phyloP scores from a whole-genome alignment of 2,329 filamentous ascomycete species.

The Venturia nashicola region DNA sequence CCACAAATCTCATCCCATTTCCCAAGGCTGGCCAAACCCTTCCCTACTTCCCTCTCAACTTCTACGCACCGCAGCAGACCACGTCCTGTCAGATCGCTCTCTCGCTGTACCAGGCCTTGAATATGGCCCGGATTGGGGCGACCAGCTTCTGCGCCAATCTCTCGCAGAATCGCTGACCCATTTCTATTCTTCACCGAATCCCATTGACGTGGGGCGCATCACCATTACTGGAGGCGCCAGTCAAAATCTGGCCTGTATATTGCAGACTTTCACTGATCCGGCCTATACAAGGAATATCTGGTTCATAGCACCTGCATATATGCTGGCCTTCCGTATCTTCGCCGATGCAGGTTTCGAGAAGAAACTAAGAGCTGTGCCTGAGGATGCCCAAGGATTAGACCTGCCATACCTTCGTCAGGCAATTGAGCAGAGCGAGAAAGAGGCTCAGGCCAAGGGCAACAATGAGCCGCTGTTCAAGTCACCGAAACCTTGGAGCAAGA shows the following conservation, averaged over 20 bases:
- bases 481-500: conserved; percentile 6
- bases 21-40: conserved; percentile 51
- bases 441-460: conserved; percentile 14
- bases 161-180: conserved; percentile 58
- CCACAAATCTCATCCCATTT: neutral
- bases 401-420: conserved; percentile 44
- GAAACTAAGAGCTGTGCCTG: conserved; percentile 56
- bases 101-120: conserved; percentile 53
- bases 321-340: conserved; percentile 75
- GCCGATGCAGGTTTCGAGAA: conserved; percentile 64
- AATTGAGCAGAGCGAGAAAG: conserved; percentile 38
- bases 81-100: conserved; percentile 47
- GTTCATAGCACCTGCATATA: conserved; percentile 73
- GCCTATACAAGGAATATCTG: conserved; percentile 62
- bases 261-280: conserved; percentile 73
- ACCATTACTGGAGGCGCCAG: conserved; percentile 77
- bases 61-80: conserved; percentile 47
- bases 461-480: neutral
- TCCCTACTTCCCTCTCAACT: conserved; percentile 53
- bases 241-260: conserved; percentile 65
- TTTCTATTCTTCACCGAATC: conserved; percentile 41
- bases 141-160: conserved; percentile 52
- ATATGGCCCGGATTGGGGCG: conserved; percentile 71
- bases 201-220: conserved; percentile 47
- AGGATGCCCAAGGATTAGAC: conserved; percentile 69